Evolutionary conservation across 2,329 filamentous ascomycete species (phyloP), one percentile per base, ranked within the genome.

Genomic region (Fusarium subglutinans): DNA sequence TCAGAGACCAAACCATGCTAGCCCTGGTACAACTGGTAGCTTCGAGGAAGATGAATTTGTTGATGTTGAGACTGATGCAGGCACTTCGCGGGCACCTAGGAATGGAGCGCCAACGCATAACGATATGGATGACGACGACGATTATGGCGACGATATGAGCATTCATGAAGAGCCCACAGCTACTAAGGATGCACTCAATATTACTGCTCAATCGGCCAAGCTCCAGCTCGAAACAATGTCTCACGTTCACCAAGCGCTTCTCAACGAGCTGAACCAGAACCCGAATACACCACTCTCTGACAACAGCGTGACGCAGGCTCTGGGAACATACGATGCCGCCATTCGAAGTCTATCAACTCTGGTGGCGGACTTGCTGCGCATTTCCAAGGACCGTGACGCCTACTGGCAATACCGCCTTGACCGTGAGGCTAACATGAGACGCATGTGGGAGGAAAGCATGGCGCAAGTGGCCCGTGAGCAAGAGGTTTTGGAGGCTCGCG

Each of bases 371-470:
- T 87, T 99, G 14, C 86, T 98, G 53, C 94, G 95, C 57, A 98
- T 99, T 78, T 96, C 95, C 14, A 92, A 93, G 78, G 96, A 99
- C 80, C 93, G 97, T 58, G 96, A 99, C 82, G 91, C 94, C 2
- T 98, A 97, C 81, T 99, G 96, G 96, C 96, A 98, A 82, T 97
- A 97, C 80, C 92, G 95, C 20, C 87, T 99, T 45, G 95, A 98
- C 76, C 92, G 95, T 61, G 96, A 99, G 84, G 92, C 92, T 48
- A 94, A 98, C 80, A 92, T 98, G 84, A 91, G 96, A 43, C 92
- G 94, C 68, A 94, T 99, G 90, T 99, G 96, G 96, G 96, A 99
- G 83, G 96, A 99, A 79, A 98, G 95, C 83, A 98, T 99, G 96
- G 95, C 96, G 15, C 92, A 95, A 78, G 93, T 99, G n/a, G 96